Conservation (phyloP, 805 yeast species). For the Saccharomycopsis sp. region DNA sequence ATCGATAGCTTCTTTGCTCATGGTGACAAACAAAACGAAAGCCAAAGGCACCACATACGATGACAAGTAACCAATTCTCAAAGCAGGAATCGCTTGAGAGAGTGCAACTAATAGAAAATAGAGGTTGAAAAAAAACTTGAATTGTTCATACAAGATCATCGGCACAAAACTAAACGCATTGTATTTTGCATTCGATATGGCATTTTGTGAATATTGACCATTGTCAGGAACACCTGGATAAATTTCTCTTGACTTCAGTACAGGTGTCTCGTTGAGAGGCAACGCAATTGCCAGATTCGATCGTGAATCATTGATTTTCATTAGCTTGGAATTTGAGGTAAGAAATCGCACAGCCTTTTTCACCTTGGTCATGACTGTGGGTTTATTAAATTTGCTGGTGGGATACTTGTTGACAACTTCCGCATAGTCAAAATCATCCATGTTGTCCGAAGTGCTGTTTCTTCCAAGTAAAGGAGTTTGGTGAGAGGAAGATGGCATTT, state of each 20-base stretch:
- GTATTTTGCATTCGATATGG: constrained; percentile 90
- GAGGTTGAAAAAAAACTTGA: constrained; percentile 90
- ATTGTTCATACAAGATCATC: constrained; percentile 83
- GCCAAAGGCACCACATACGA: constrained; percentile 92
- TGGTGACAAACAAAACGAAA: constrained; percentile 84
- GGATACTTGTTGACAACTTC: too few relatives aligned
- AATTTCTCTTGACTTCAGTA: constrained; percentile 27
- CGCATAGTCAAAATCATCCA: too few relatives aligned
- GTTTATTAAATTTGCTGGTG: too few relatives aligned
- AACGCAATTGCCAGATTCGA: too few relatives aligned
- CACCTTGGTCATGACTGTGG: too few relatives aligned
- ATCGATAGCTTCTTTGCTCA: constrained; percentile 93
- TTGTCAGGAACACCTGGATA: constrained; percentile 35
- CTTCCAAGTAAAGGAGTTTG: constrained; percentile 2
- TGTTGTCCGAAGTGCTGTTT: not conserved
- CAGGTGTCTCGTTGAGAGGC: constrained; percentile 2
- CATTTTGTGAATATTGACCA: constrained; percentile 50
- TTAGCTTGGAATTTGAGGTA: too few relatives aligned
- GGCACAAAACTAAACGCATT: constrained; percentile 85
- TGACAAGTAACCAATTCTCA: constrained; percentile 87
- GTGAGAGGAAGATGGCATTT: not conserved
- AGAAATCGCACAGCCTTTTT: too few relatives aligned
- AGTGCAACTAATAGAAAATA: constrained; percentile 89
- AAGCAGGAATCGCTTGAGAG: constrained; percentile 82
- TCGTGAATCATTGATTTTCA: too few relatives aligned